A percentile compares a stretch with the other conserved stretches of the same genome.
phyloP scores from a whole-genome alignment of 352 stramenopile species.

The Pythium coloratum region DNA sequence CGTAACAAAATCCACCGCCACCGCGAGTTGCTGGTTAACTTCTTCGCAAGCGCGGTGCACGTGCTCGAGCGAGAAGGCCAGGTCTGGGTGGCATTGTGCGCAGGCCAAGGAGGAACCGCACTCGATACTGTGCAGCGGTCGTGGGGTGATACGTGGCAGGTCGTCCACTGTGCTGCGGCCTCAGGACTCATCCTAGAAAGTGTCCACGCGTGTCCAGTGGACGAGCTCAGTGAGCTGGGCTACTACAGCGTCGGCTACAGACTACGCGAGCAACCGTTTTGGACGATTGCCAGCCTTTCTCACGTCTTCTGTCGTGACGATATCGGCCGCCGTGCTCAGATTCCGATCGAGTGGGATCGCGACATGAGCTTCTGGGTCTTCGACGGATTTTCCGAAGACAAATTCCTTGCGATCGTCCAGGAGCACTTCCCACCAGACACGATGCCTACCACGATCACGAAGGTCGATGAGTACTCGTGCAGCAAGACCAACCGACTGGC shows the following conservation, averaged over 20 bases:
- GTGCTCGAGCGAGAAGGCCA: conserved; percentile 58
- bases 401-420: conserved; percentile 39
- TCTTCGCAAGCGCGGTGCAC: conserved; percentile 65
- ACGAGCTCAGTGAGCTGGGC: conserved; percentile 53
- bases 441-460: conserved; percentile 35
- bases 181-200: conserved; percentile 55
- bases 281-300: conserved; percentile 60
- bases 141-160: conserved; percentile 79
- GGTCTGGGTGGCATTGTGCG: conserved; percentile 82
- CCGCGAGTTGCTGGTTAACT: conserved; percentile 71
- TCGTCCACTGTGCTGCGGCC: conserved; percentile 63
- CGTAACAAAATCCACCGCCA: conserved; percentile 86
- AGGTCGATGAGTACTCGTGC: conserved; percentile 67
- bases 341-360: conserved; percentile 62
- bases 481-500: conserved; percentile 47
- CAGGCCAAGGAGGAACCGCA: conserved; percentile 77
- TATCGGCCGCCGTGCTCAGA: conserved; percentile 38
- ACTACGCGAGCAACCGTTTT: conserved; percentile 72
- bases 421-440: conserved; percentile 42
- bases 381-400: conserved; percentile 58
- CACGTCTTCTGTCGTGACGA: conserved; percentile 69
- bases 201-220: conserved; percentile 66
- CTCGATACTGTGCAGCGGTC: conserved; percentile 58
- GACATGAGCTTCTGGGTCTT: conserved; percentile 80
- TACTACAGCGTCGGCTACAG: conserved; percentile 85